Base-by-base conservation (phyloP, 2,329 filamentous ascomycete genomes). In the Aspergillus quadrilineatus region DNA sequence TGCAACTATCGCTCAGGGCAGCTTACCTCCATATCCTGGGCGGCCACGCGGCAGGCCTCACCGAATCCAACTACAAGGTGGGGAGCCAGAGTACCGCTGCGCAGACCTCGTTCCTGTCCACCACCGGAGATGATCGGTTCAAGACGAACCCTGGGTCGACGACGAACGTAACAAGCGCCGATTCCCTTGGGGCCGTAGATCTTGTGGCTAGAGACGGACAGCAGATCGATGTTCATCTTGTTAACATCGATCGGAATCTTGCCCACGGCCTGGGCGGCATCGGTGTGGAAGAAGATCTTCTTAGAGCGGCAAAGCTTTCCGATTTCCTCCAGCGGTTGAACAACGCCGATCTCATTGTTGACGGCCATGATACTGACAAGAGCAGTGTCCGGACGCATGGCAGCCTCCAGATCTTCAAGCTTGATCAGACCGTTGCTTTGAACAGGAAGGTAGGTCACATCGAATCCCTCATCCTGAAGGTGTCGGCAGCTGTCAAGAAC, bases 281-380 rank as follows among this genome's bases (percentile, higher is more conserved):
- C 94, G 26, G 92, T 96, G 78, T 99, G 94, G 85, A 99, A 99
- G 77, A 97, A 99, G 44, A 97, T 82, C 80, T 97, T 97, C 76
- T 90, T 94, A 53, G 86, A 83, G 50, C 94, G 86, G 76, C 94
- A 99, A 12, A 99, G 80, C 76, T 88, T 89, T 69, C 94, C 94
- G 71, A 99, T 99, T 77, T 96, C 86, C 66, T 91, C 89, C 57
- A 99, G 78, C 0, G 94, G 94, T 75, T 99, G 94, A 57, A 99
- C 95, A n/a, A 99, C 94, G 69, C 94, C 94, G 68, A 99, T 97
- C 77, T 99, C 94, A 75, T 99, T 99, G 81, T 99, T 99, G 69
- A 99, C 94, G 0, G 94, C 87, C 94, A 99, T 99, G 75, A 99
- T 90, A 71, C 92, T 97, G 75, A 97, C 92, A 30, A 99, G 79